Percentiles rank a stretch among this genome's conserved stretches.
Evolutionary conservation across 495 filamentous ascomycete genomes (phyloP).

Genomic region (Talaromyces ruber): DNA sequence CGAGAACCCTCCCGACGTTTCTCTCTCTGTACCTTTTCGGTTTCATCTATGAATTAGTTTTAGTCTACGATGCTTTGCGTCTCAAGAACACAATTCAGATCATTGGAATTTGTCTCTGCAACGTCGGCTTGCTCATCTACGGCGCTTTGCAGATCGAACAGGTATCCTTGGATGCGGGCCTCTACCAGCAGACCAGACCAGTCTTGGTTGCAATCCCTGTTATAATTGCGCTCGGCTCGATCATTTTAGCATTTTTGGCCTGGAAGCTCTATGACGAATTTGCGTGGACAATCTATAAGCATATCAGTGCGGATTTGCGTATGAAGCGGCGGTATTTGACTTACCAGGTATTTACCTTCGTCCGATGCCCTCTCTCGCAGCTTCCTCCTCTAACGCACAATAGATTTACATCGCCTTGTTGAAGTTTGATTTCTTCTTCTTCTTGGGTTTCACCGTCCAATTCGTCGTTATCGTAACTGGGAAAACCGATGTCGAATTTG

Average conservation of each 20-base stretch:
- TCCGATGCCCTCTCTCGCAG: conserved; percentile 10
- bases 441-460: conserved; percentile 95
- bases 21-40: conserved; percentile 95
- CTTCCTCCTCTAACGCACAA: neutral
- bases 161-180: conserved; percentile 43
- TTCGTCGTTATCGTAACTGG: conserved; percentile 85
- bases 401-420: conserved; percentile 96
- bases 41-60: conserved; percentile 79
- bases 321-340: conserved; percentile 95
- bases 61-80: conserved; percentile 88
- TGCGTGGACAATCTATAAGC: conserved; percentile 98
- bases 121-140: conserved; percentile 83
- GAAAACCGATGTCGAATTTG: conserved; percentile 64
- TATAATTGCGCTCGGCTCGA: conserved; percentile 67
- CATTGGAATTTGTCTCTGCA: conserved; percentile 89
- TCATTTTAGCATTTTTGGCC: conserved; percentile 65
- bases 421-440: conserved; percentile 99
- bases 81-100: conserved; percentile 98
- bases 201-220: conserved; percentile 80
- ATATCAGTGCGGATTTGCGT: conserved; percentile 92
- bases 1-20: conserved; percentile 76
- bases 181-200: conserved; percentile 63
- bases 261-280: conserved; percentile 98
- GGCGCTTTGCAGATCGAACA: conserved; percentile 87
- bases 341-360: conserved; percentile 66